Evolutionary conservation across 768 basidiomycete genomes (phyloP).

Genomic region (Naganishia onofrii): DNA sequence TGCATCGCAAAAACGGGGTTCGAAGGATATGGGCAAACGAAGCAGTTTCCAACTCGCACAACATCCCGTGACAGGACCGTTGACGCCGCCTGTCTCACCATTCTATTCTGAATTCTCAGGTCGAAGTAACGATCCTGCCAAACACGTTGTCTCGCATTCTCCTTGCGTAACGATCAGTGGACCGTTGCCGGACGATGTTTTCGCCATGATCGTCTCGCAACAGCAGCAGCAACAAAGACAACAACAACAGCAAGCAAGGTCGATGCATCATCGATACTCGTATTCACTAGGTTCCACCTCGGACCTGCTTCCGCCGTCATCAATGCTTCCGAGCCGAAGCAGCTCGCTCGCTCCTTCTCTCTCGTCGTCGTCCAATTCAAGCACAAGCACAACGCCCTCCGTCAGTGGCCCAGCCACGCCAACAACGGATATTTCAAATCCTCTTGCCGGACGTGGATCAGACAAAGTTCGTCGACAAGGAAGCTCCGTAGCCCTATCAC

Average conservation of each 20-base stretch:
- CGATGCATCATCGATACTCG: neutral
- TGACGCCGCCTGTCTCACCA: conserved; percentile 16
- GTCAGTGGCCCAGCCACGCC: conserved; percentile 19
- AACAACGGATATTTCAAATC: neutral
- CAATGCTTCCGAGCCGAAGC: conserved; percentile 9
- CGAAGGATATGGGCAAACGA: conserved; percentile 12
- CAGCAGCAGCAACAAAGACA: neutral
- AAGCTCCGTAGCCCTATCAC: neutral
- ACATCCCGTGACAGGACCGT: neutral
- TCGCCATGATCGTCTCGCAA: conserved; percentile 20
- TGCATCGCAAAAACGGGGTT: neutral
- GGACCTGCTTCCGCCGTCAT: neutral
- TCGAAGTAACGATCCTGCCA: conserved; percentile 2
- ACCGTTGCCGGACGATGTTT: conserved; percentile 8
- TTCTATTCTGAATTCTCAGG: conserved; percentile 6
- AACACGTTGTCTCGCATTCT: neutral
- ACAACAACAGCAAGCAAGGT: neutral
- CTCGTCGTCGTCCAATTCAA: conserved; percentile 1
- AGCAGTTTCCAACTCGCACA: neutral
- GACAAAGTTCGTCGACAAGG: neutral
- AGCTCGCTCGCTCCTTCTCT: conserved; percentile 15
- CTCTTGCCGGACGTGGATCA: neutral
- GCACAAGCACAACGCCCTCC: neutral
- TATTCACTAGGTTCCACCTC: conserved; percentile 3
- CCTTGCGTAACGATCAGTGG: conserved; percentile 18